Conservation (phyloP, 73 alveolate species). For the Tetrahymena elliotti region DNA sequence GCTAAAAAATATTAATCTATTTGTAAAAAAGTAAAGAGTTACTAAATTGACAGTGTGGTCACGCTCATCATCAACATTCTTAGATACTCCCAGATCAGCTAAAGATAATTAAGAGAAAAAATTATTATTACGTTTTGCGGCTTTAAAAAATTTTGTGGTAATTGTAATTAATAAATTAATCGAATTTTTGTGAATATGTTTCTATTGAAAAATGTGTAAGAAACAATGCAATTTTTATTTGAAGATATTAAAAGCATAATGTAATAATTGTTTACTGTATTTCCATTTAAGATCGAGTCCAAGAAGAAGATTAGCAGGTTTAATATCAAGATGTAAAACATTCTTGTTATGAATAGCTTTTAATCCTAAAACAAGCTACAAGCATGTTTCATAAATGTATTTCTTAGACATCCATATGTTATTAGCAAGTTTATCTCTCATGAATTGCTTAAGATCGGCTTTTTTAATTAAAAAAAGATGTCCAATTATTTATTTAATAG, state of each 20-base stretch:
- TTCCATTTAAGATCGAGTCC: neutral
- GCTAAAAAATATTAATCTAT: neutral
- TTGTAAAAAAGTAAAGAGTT: neutral
- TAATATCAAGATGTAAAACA: neutral
- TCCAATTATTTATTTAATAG: neutral
- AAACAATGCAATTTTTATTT: neutral
- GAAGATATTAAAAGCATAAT: neutral
- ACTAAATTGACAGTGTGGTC: neutral
- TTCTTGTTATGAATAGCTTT: neutral
- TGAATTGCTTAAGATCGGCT: neutral
- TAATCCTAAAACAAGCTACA: neutral
- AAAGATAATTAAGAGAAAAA: neutral
- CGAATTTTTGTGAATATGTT: too few relatives aligned
- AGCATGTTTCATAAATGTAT: neutral
- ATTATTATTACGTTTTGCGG: too few relatives aligned
- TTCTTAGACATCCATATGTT: neutral
- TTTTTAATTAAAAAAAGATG: neutral
- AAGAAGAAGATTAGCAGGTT: neutral
- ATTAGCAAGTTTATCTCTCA: neutral
- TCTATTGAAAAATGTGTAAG: neutral
- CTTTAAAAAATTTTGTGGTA: too few relatives aligned
- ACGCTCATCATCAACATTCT: neutral
- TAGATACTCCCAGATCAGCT: neutral
- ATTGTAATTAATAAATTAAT: too few relatives aligned
- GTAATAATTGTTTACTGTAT: neutral